Evolutionary conservation across 2,329 filamentous ascomycete species (phyloP).

Genomic region (Cryphonectria japonica): DNA sequence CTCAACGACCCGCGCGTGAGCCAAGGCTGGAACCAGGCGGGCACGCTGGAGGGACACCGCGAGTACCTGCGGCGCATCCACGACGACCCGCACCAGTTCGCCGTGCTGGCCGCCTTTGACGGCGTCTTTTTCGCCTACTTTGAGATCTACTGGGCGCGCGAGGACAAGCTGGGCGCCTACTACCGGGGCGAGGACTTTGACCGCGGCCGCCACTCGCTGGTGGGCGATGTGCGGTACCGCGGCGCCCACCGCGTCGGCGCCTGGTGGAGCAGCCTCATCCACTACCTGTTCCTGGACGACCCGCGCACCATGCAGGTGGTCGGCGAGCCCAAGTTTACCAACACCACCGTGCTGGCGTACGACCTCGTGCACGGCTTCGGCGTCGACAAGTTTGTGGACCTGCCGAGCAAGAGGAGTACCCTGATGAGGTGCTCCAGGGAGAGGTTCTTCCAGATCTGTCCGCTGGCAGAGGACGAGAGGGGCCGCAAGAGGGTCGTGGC

Average conservation of each 20-base stretch:
- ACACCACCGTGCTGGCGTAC: constrained; percentile 71
- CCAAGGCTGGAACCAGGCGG: constrained; percentile 79
- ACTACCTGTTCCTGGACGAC: constrained; percentile 66
- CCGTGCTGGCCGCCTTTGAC: constrained; percentile 72
- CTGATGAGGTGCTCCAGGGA: constrained; percentile 67
- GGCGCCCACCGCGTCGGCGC: constrained; percentile 64
- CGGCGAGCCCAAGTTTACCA: constrained; percentile 74
- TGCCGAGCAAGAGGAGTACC: constrained; percentile 73
- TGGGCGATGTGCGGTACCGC: constrained; percentile 62
- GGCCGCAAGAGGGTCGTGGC: constrained; percentile 58
- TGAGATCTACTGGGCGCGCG: constrained; percentile 77
- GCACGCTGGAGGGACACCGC: constrained; percentile 73
- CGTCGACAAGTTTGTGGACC: constrained; percentile 72
- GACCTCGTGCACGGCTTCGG: constrained; percentile 75
- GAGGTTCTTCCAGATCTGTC: constrained; percentile 71
- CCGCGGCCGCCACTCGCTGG: constrained; percentile 61
- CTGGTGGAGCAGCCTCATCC: constrained; percentile 66
- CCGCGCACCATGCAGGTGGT: constrained; percentile 60
- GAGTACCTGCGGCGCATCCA: constrained; percentile 71
- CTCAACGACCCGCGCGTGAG: constrained; percentile 84
- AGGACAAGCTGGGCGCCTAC: constrained; percentile 60
- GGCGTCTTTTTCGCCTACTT: constrained; percentile 76
- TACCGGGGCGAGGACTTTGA: constrained; percentile 60
- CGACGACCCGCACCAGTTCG: constrained; percentile 72
- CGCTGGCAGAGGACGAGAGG: constrained; percentile 49